A percentile compares a stretch with the other conserved stretches of the same genome.
These are phyloP conservation scores for Albophoma yamanashiensis DNA, from an alignment of 2,329 filamentous ascomycete genomes.

Conservation along the genomic window DNA sequence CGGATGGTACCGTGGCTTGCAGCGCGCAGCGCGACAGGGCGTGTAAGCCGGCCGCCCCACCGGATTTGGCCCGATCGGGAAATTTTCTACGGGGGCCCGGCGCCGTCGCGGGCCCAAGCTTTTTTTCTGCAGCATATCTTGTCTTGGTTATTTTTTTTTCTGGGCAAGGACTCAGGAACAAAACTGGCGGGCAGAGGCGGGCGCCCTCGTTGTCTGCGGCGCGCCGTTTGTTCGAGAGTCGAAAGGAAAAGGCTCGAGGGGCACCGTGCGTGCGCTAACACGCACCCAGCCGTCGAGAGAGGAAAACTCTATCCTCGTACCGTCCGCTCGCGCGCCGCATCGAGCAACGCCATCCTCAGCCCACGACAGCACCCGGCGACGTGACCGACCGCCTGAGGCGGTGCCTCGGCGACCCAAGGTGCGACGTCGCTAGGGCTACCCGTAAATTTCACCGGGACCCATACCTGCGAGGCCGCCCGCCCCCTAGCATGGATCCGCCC, in stretches of 20 bases:
- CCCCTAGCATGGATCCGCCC: neutral
- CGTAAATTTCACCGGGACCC: neutral
- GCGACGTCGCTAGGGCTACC: neutral
- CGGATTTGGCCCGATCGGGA: neutral
- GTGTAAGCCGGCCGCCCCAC: neutral
- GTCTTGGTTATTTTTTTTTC: too few species aligned
- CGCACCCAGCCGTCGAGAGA: too few species aligned
- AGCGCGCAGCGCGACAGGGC: neutral
- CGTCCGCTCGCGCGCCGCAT: neutral
- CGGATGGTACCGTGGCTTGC: neutral
- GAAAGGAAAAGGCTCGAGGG: neutral
- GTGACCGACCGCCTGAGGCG: neutral
- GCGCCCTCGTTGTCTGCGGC: neutral
- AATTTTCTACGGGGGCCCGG: neutral
- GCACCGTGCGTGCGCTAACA: neutral
- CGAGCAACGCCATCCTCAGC: neutral
- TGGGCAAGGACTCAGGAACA: too few species aligned
- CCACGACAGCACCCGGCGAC: neutral
- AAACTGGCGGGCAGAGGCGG: too few species aligned
- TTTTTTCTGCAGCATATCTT: neutral
- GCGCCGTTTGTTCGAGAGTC: too few species aligned
- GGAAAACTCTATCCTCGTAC: neutral
- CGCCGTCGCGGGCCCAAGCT: neutral
- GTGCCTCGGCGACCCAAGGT: neutral
- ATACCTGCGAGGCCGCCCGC: neutral